Conservation (phyloP, 495 filamentous ascomycete genomes). For the Lichenothelia convexa region DNA sequence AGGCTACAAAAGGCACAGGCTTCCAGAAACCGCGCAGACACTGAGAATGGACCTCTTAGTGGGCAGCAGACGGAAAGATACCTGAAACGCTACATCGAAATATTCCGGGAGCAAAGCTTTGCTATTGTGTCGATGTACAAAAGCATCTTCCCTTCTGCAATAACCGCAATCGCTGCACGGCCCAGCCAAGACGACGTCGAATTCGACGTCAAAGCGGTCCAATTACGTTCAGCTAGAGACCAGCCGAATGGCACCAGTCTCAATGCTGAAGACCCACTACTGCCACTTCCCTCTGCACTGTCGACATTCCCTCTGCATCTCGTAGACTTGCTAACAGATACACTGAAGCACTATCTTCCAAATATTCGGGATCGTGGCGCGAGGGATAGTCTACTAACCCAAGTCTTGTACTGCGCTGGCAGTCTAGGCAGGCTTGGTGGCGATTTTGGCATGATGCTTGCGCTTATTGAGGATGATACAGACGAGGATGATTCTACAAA, state of each 20-base stretch:
- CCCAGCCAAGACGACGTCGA: constrained; percentile 1
- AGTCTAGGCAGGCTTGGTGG: constrained; percentile 82
- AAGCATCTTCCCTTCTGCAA: constrained; percentile 54
- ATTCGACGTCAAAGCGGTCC: too few relatives aligned
- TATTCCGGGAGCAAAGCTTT: constrained; percentile 96
- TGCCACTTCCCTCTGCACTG: constrained; percentile 55
- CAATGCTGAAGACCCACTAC: constrained; percentile 34
- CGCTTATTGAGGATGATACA: constrained; percentile 36
- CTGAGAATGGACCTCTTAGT: constrained; percentile 23
- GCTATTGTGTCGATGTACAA: constrained; percentile 83
- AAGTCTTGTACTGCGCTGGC: constrained; percentile 88
- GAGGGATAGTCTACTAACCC: constrained; percentile 73
- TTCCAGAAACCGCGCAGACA: constrained; percentile 17
- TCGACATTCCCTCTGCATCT: constrained; percentile 74
- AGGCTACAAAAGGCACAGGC: not conserved
- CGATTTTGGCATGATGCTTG: constrained; percentile 80
- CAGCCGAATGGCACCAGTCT: too few relatives aligned
- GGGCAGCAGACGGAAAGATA: constrained; percentile 91
- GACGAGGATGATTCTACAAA: constrained; percentile 19
- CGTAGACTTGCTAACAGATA: constrained; percentile 63
- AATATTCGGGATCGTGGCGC: constrained; percentile 65
- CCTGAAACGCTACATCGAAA: constrained; percentile 90
- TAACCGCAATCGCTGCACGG: constrained; percentile 7
- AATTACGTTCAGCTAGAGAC: too few relatives aligned
- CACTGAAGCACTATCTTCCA: constrained; percentile 60